These are phyloP conservation scores for Suillus subalutaceus DNA, from an alignment of 768 basidiomycete species.

Conservation along the genomic window DNA sequence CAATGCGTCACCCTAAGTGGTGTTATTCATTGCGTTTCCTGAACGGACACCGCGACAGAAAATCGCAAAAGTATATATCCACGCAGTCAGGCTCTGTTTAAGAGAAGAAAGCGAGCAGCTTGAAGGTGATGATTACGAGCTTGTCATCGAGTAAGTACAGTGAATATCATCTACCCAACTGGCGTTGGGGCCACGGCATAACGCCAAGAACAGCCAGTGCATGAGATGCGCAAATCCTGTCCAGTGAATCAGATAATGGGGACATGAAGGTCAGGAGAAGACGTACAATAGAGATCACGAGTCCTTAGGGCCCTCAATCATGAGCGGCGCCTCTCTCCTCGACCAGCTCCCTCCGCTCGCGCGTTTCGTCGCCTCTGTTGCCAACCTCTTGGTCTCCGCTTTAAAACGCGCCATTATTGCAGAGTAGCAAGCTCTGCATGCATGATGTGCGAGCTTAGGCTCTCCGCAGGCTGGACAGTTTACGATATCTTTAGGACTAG, in stretches of 20 bases:
- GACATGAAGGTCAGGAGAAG: not conserved
- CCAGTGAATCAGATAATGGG: not conserved
- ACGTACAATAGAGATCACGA: not conserved
- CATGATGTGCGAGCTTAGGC: constrained; percentile 86
- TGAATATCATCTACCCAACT: constrained; percentile 8
- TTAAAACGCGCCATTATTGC: constrained; percentile 29
- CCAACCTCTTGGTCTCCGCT: constrained; percentile 19
- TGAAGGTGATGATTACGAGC: constrained; percentile 1
- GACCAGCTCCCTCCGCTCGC: constrained; percentile 12
- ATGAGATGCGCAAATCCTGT: not conserved
- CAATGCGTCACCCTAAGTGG: too few species aligned
- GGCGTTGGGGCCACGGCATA: not conserved
- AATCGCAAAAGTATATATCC: not conserved
- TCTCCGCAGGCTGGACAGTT: constrained; percentile 89
- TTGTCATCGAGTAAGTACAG: constrained; percentile 6
- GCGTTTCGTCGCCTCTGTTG: constrained; percentile 6
- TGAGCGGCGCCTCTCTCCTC: constrained; percentile 3
- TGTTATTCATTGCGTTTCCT: not conserved
- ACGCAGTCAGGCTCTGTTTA: not conserved
- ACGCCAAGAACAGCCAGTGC: not conserved
- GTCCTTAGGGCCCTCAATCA: constrained; percentile 8
- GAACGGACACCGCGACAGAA: too few species aligned
- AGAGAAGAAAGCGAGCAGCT: not conserved
- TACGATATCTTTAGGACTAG: constrained; percentile 67
- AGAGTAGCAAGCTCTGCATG: constrained; percentile 80